phyloP scores from a whole-genome alignment of 202 grass and related monocot species.

The Alloteropsis angusta region DNA sequence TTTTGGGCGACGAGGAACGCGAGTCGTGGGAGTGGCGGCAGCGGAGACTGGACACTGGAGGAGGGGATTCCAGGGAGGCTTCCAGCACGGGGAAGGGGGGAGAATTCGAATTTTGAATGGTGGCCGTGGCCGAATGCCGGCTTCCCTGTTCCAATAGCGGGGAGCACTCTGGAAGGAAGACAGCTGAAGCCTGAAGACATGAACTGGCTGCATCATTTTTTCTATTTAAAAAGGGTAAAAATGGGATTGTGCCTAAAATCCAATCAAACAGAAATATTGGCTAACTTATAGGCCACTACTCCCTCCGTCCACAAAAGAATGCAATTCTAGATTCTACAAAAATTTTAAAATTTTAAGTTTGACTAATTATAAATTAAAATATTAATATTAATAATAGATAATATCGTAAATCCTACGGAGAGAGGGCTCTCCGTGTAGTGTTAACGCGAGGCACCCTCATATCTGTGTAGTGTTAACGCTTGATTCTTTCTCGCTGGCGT shows the following conservation, averaged over 20 bases:
- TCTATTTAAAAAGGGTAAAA: background rate
- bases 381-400: too few relatives aligned
- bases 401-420: too few relatives aligned
- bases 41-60: background rate
- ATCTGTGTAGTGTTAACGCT: too few relatives aligned
- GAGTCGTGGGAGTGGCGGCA: background rate
- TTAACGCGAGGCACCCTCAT: too few relatives aligned
- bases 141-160: background rate
- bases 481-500: too few relatives aligned
- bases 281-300: background rate
- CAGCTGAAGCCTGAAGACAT: background rate
- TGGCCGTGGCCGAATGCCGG: background rate
- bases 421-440: too few relatives aligned
- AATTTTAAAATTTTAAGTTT: too few relatives aligned
- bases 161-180: background rate
- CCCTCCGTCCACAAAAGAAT: too few relatives aligned
- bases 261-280: background rate
- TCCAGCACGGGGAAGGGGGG: background rate
- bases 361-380: too few relatives aligned
- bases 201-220: background rate
- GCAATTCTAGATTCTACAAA: too few relatives aligned
- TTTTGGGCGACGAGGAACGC: slow-evolving; percentile 27
- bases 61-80: background rate
- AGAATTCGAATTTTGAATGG: slow-evolving; percentile 19
- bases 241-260: background rate